Conservation (phyloP, 2,329 filamentous ascomycete species). For the Colletotrichum sp. region DNA sequence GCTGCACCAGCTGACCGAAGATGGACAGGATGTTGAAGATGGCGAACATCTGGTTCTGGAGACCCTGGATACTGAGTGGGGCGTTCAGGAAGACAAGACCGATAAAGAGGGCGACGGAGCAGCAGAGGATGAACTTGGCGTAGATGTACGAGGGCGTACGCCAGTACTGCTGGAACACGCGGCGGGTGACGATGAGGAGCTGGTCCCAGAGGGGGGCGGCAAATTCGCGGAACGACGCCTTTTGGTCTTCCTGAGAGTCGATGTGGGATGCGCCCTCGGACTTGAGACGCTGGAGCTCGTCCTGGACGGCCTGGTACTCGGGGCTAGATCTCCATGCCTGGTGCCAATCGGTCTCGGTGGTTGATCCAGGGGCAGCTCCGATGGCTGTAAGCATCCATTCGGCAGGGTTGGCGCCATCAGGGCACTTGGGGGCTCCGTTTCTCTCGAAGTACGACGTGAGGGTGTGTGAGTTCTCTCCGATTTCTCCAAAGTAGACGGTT, state of each 20-base stretch:
- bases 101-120: conserved; percentile 56
- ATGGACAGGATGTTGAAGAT: conserved; percentile 71
- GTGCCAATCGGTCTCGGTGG: conserved; percentile 53
- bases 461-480: conserved; percentile 52
- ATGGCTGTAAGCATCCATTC: conserved; percentile 49
- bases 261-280: not conserved
- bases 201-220: conserved; percentile 69
- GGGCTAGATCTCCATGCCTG: conserved; percentile 48
- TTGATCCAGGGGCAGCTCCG: conserved; percentile 45
- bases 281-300: conserved; percentile 25
- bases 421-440: conserved; percentile 53
- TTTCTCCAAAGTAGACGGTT: conserved; percentile 59
- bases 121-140: conserved; percentile 66
- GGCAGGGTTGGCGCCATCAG: conserved; percentile 54
- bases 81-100: conserved; percentile 68
- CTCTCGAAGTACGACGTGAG: conserved; percentile 58
- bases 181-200: conserved; percentile 42
- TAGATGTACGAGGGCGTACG: conserved; percentile 78
- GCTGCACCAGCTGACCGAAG: conserved; percentile 65
- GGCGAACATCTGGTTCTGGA: conserved; percentile 70
- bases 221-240: conserved; percentile 42
- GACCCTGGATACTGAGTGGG: conserved; percentile 61
- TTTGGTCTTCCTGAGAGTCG: not conserved
- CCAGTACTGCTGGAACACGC: conserved; percentile 82
- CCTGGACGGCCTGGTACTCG: conserved; percentile 34